Conservation (phyloP, 1,139 yeast genomes). For the Geotrichum klebahnii region DNA sequence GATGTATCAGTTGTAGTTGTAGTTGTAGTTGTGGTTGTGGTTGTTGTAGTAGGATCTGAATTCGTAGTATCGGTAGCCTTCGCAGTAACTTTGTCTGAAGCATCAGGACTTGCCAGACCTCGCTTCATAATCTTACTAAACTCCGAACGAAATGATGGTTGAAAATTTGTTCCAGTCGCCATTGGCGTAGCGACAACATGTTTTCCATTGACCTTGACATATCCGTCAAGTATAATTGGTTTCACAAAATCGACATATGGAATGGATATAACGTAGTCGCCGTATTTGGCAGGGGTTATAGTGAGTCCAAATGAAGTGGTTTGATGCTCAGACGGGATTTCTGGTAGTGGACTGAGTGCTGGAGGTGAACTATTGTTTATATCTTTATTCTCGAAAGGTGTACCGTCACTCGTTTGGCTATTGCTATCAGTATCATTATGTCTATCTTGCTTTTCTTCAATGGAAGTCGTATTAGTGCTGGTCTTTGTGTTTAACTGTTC, state of each 20-base stretch:
- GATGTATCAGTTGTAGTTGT: too few relatives aligned
- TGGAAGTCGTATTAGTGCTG: too few relatives aligned
- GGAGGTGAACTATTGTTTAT: too few relatives aligned
- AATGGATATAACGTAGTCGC: conserved; percentile 12
- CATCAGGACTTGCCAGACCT: not conserved
- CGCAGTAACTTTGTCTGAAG: not conserved
- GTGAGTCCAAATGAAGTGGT: not conserved
- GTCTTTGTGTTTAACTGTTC: too few relatives aligned
- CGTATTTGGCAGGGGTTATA: conserved; percentile 1
- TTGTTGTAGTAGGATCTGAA: not conserved
- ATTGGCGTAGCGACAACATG: conserved; percentile 7
- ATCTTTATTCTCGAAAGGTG: too few relatives aligned
- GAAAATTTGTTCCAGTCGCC: conserved; percentile 7
- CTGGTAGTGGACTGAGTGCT: too few relatives aligned
- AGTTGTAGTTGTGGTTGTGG: too few relatives aligned
- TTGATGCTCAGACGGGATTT: too few relatives aligned
- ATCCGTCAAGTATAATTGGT: conserved; percentile 14
- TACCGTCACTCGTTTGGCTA: too few relatives aligned
- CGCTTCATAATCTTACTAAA: not conserved
- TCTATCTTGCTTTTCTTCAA: too few relatives aligned
- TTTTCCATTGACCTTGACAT: conserved; percentile 8
- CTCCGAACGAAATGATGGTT: conserved; percentile 8
- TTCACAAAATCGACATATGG: conserved; percentile 10
- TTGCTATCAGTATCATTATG: too few relatives aligned
- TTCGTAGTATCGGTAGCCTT: not conserved